Evolutionary conservation across 805 yeast genomes (phyloP).

Genomic region (Hanseniaspora guilliermondii): DNA sequence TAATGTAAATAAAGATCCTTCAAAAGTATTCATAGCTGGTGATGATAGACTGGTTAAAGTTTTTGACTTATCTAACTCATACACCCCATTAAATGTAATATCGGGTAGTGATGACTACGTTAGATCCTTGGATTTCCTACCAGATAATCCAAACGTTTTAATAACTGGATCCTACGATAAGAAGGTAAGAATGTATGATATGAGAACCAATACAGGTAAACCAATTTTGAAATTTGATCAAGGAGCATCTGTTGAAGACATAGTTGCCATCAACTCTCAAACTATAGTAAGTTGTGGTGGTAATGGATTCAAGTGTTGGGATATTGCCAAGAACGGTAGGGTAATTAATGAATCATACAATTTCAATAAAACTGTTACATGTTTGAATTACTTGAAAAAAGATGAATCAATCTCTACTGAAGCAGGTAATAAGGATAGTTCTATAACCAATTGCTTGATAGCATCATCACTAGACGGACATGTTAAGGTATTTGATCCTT

Average conservation of each 20-base stretch:
- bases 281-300: conserved; percentile 67
- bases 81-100: conserved; percentile 59
- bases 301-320: conserved; percentile 80
- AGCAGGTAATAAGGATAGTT: conserved; percentile 13
- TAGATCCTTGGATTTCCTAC: conserved; percentile 67
- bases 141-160: conserved; percentile 62
- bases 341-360: conserved; percentile 59
- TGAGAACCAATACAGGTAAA: conserved; percentile 41
- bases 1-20: conserved; percentile 56
- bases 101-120: conserved; percentile 78
- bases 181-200: conserved; percentile 66
- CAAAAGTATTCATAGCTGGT: conserved; percentile 60
- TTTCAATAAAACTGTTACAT: conserved; percentile 88
- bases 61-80: conserved; percentile 72
- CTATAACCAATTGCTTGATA: conserved; percentile 40
- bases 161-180: conserved; percentile 95
- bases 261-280: conserved; percentile 65
- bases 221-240: conserved; percentile 61
- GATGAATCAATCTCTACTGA: conserved; percentile 17
- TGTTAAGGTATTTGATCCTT: conserved; percentile 81
- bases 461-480: conserved; percentile 97
- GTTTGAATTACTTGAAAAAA: conserved; percentile 34
- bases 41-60: conserved; percentile 81
- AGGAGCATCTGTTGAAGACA: conserved; percentile 71
- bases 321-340: conserved; percentile 53